Percentiles rank a stretch among this genome's conserved stretches.
phyloP scores from a whole-genome alignment of 106 monocot genomes.

The Dendrobium officinale region DNA sequence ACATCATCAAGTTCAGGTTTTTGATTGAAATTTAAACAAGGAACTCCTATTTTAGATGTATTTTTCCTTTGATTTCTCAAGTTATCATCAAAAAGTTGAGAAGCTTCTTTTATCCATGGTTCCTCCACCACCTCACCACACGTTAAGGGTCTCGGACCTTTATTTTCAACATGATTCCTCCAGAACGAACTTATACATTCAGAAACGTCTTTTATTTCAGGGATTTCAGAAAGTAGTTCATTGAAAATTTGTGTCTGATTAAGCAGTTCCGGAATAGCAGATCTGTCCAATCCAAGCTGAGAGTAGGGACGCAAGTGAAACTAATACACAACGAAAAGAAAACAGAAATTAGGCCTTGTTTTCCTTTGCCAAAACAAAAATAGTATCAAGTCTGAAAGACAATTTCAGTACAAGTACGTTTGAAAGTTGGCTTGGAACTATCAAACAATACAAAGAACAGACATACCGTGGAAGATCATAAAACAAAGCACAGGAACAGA shows the following conservation, averaged over 20 bases:
- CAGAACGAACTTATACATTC: slow-evolving; percentile 44
- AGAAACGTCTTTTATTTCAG: slow-evolving; percentile 70
- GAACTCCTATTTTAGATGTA: slow-evolving; percentile 13
- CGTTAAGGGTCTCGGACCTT: neutral
- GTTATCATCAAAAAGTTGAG: slow-evolving; percentile 9
- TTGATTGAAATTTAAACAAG: slow-evolving; percentile 10
- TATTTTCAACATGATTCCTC: slow-evolving; percentile 22
- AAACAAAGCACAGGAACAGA: neutral
- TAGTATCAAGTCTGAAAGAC: neutral
- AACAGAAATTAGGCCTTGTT: neutral
- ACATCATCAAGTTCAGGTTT: slow-evolving; percentile 10
- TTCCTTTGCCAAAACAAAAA: neutral
- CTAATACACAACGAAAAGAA: slow-evolving; percentile 32
- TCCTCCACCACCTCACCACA: slow-evolving; percentile 50
- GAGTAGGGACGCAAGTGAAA: slow-evolving; percentile 82
- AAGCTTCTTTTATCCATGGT: slow-evolving; percentile 58
- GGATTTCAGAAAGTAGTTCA: slow-evolving; percentile 81
- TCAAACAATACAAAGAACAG: neutral
- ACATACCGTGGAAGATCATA: neutral
- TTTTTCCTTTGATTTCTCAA: slow-evolving; percentile 12
- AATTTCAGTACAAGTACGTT: neutral
- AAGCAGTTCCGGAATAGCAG: slow-evolving; percentile 44
- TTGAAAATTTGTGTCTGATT: slow-evolving; percentile 38
- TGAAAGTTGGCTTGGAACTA: neutral
- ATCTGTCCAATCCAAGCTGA: slow-evolving; percentile 73